Percentiles rank a stretch among this genome's conserved stretches.
These are phyloP conservation scores for Colletotrichum sp. DNA, from an alignment of 2,329 filamentous ascomycete genomes.

Conservation along the genomic window DNA sequence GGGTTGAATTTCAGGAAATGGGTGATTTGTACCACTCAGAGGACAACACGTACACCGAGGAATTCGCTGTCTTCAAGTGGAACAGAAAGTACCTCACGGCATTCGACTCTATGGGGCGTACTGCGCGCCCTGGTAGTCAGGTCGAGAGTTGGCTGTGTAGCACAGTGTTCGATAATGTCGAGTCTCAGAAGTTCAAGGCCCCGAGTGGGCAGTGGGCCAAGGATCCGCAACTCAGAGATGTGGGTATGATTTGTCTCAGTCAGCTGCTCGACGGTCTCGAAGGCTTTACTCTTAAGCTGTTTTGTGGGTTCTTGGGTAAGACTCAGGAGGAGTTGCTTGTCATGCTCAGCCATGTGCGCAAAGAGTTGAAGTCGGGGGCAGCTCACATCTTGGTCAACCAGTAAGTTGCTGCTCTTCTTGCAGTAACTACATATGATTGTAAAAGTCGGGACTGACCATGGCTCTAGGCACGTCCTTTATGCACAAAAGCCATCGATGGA, in stretches of 20 bases:
- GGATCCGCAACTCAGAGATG: background rate
- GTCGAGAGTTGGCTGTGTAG: background rate
- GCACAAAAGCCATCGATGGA: background rate
- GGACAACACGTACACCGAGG: background rate
- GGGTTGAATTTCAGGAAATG: background rate
- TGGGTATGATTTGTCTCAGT: background rate
- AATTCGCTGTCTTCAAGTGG: background rate
- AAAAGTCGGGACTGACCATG: background rate
- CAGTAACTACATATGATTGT: background rate
- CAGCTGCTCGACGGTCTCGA: background rate
- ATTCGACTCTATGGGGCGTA: background rate
- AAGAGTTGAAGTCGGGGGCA: background rate
- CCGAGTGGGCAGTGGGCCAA: background rate
- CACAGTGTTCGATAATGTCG: background rate
- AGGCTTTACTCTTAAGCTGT: background rate
- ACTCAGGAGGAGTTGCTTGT: background rate
- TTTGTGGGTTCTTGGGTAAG: background rate
- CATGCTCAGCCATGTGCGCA: background rate
- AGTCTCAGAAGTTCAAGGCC: background rate
- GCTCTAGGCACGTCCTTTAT: background rate
- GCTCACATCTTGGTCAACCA: background rate
- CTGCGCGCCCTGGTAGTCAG: background rate
- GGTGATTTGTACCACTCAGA: background rate
- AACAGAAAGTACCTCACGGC: background rate
- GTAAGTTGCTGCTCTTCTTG: background rate